A percentile compares a stretch with the other conserved stretches of the same genome.
Conservation (phyloP, 495 filamentous ascomycete species). For the Neurospora sp. region DNA sequence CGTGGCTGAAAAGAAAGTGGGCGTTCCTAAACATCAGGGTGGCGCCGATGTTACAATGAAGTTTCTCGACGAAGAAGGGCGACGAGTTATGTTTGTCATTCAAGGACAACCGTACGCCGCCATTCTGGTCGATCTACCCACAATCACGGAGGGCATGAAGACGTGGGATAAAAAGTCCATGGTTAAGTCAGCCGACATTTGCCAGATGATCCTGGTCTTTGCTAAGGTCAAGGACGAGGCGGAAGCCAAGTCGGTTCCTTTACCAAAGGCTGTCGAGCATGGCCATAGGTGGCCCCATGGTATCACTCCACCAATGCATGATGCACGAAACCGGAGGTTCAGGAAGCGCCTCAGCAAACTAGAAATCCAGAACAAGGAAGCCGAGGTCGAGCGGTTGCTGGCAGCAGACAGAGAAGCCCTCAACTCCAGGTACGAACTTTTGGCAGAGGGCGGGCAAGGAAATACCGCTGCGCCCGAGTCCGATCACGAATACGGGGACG, state of each 20-base stretch:
- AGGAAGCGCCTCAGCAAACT: slow-evolving; percentile 70
- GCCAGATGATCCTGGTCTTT: slow-evolving; percentile 86
- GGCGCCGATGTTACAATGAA: slow-evolving; percentile 67
- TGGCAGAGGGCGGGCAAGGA: slow-evolving; percentile 46
- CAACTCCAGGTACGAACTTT: slow-evolving; percentile 46
- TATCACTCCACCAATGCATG: slow-evolving; percentile 82
- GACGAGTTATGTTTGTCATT: slow-evolving; percentile 63
- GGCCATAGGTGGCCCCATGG: slow-evolving; percentile 83
- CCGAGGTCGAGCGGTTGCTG: slow-evolving; percentile 67
- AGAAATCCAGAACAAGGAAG: slow-evolving; percentile 82
- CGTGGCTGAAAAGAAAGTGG: slow-evolving; percentile 63
- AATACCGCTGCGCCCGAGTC: slow-evolving; percentile 32
- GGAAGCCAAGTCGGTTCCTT: slow-evolving; percentile 54
- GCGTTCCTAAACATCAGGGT: slow-evolving; percentile 46
- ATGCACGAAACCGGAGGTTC: slow-evolving; percentile 76
- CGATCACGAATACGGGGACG: slow-evolving; percentile 47
- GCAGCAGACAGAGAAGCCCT: slow-evolving; percentile 54
- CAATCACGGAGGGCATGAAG: slow-evolving; percentile 91
- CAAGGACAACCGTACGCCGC: slow-evolving; percentile 67
- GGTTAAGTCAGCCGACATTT: slow-evolving; percentile 90
- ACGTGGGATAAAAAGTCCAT: slow-evolving; percentile 86
- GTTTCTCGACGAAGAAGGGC: slow-evolving; percentile 64
- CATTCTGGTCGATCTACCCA: slow-evolving; percentile 76
- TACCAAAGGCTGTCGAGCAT: slow-evolving; percentile 54
- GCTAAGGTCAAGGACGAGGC: slow-evolving; percentile 59